These are phyloP conservation scores for Diospyros lotus DNA, from an alignment of 148 eudicot species.

Conservation along the genomic window DNA sequence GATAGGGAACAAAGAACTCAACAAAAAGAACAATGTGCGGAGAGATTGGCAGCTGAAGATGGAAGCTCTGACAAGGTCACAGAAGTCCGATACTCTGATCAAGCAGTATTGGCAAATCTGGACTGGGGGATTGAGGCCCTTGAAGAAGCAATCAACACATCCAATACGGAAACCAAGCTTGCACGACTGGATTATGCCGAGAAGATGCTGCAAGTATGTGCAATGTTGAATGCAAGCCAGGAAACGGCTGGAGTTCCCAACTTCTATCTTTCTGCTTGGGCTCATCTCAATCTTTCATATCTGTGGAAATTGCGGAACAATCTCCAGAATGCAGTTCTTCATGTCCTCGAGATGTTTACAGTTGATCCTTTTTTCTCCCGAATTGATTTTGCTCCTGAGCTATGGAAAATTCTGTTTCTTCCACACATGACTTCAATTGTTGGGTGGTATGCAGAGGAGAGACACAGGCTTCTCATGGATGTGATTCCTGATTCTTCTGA, in stretches of 20 bases:
- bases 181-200: slow-evolving; percentile 49
- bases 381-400: slow-evolving; percentile 56
- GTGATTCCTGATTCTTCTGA: slow-evolving; percentile 46
- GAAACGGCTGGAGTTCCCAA: slow-evolving; percentile 55
- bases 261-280: slow-evolving; percentile 57
- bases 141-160: slow-evolving; percentile 54
- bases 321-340: slow-evolving; percentile 32
- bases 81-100: slow-evolving; percentile 53
- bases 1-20: slow-evolving; percentile 36
- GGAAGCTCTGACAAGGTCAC: slow-evolving; percentile 25
- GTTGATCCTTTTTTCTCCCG: slow-evolving; percentile 54
- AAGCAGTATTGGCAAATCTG: slow-evolving; percentile 52
- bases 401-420: slow-evolving; percentile 47
- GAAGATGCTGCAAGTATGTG: slow-evolving; percentile 59
- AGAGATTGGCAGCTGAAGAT: slow-evolving; percentile 49
- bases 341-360: slow-evolving; percentile 45
- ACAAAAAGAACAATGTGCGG: slow-evolving; percentile 54
- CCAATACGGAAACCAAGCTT: slow-evolving; percentile 44
- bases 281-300: slow-evolving; percentile 47
- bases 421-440: slow-evolving; percentile 53
- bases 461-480: slow-evolving; percentile 49
- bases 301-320: slow-evolving; percentile 37
- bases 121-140: slow-evolving; percentile 65
- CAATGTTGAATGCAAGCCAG: slow-evolving; percentile 39
- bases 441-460: slow-evolving; percentile 56